phyloP scores from a whole-genome alignment of 1,139 yeast genomes.

The Scheffersomyces parashehatae region DNA sequence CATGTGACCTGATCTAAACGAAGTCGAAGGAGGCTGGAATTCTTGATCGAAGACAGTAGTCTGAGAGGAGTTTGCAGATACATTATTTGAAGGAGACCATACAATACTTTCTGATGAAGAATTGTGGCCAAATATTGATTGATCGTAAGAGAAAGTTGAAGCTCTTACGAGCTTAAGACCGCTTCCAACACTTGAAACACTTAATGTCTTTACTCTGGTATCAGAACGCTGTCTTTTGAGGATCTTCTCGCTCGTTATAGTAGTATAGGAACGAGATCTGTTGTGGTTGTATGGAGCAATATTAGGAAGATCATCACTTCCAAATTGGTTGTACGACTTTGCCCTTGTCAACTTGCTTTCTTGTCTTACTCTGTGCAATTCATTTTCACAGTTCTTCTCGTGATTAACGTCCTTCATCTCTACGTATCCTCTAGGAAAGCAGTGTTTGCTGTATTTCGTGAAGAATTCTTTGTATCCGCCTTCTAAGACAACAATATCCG shows the following conservation, averaged over 20 bases:
- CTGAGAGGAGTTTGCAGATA: slow-evolving; percentile 8
- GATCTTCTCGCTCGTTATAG: slow-evolving; percentile 34
- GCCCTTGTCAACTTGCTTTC: slow-evolving; percentile 52
- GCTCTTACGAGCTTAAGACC: slow-evolving; percentile 16
- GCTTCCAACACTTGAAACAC: slow-evolving; percentile 1
- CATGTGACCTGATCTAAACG: slow-evolving; percentile 22
- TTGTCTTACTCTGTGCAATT: slow-evolving; percentile 67
- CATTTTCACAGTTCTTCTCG: slow-evolving; percentile 66
- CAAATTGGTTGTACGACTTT: slow-evolving; percentile 17
- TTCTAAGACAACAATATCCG: slow-evolving; percentile 82
- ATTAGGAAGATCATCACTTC: slow-evolving; percentile 4
- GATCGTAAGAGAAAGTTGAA: slow-evolving; percentile 25
- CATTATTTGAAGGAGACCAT: slow-evolving; percentile 10
- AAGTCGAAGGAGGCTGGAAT: slow-evolving; percentile 37
- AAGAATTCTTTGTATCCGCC: slow-evolving; percentile 89
- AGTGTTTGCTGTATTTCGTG: slow-evolving; percentile 51
- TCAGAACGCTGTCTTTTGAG: slow-evolving; percentile 38
- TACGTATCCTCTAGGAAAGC: slow-evolving; percentile 77
- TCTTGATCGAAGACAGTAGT: slow-evolving; percentile 14
- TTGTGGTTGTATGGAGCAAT: slow-evolving; percentile 14
- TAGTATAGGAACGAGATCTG: slow-evolving; percentile 34
- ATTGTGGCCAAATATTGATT: slow-evolving; percentile 18
- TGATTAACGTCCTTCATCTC: slow-evolving; percentile 83
- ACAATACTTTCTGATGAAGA: slow-evolving; percentile 3
- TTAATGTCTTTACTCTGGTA: slow-evolving; percentile 11